Evolutionary conservation across 1,284 basidiomycete genomes (phyloP), one percentile per base, ranked within the genome.

Genomic region (Porodaedalea pini): DNA sequence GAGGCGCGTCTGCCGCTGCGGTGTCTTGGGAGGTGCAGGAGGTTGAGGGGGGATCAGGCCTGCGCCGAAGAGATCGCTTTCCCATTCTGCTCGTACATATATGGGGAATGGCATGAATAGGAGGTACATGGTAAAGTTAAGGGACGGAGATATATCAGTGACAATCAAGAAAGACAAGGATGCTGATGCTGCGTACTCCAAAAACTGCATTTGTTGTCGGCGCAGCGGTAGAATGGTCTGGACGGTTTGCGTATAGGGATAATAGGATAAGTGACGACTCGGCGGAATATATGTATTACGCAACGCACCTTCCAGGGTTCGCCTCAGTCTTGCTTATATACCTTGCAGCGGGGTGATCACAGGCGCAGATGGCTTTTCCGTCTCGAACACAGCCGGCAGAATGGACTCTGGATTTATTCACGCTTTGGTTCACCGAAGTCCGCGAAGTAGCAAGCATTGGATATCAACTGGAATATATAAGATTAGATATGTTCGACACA

Each of bases 211-310:
- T 17, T 10, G 10, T 48, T 25, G 19, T 49, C 29, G 1, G 43
- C n/a, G 21, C 57, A 58, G 21, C 23, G 13, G 39, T 58, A 58
- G 51, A 58, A 58, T 19, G 51, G 32, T 34, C 57, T 58, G 39
- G 6, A 47, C 4, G 32, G 11, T 27, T 34, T 31, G 13, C 44
- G 44, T 23, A 32, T 21, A 47, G 32, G 31, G 53, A n/a, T n/a
- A n/a, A n/a, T n/a, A n/a, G n/a, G n/a, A n/a, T n/a, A n/a, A n/a
- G n/a, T n/a, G n/a, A n/a, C n/a, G n/a, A n/a, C n/a, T n/a, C n/a
- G n/a, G 6, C 4, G 21, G 41, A 44, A 27, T 44, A 31, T 44
- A 17, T 21, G 32, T 36, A 45, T 32, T 29, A 31, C 15, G 21
- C 31, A 31, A 23, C 51, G 23, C 10, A 53, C 51, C 51, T 53